phyloP scores from a whole-genome alignment of 2,329 filamentous ascomycete genomes.

The Biscogniauxia marginata region DNA sequence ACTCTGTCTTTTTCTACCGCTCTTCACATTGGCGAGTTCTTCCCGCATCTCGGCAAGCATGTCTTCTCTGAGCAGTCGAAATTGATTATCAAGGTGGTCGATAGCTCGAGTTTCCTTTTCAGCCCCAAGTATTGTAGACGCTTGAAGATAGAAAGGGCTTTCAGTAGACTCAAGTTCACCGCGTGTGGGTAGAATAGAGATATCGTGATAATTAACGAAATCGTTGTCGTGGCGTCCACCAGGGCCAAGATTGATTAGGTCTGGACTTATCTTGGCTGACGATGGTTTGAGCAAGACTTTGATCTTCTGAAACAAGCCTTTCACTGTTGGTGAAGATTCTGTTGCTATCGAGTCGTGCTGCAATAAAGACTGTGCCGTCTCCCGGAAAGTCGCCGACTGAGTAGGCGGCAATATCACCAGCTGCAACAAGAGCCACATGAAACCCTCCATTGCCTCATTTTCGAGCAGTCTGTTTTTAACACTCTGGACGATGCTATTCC shows the following conservation, averaged over 20 bases:
- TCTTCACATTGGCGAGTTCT: slow-evolving; percentile 52
- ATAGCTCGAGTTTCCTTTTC: slow-evolving; percentile 38
- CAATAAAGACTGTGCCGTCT: slow-evolving; percentile 30
- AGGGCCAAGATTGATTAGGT: slow-evolving; percentile 33
- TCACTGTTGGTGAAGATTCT: slow-evolving; percentile 1
- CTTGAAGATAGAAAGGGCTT: slow-evolving; percentile 53
- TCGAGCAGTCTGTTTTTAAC: slow-evolving; percentile 29
- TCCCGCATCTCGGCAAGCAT: slow-evolving; percentile 65
- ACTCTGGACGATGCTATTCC: slow-evolving; percentile 35
- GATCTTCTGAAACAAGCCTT: slow-evolving; percentile 12
- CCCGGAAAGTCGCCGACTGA: slow-evolving; percentile 23
- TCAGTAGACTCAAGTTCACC: slow-evolving; percentile 60
- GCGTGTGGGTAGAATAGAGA: slow-evolving; percentile 63
- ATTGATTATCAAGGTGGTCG: slow-evolving; percentile 67
- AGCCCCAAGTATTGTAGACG: slow-evolving; percentile 46
- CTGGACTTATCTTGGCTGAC: neutral
- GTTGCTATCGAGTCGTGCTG: slow-evolving; percentile 12
- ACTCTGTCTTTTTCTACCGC: slow-evolving; percentile 19
- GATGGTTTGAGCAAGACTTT: slow-evolving; percentile 10
- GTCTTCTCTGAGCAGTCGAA: slow-evolving; percentile 69
- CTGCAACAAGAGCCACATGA: slow-evolving; percentile 41
- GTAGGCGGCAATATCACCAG: slow-evolving; percentile 41
- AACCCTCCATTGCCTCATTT: slow-evolving; percentile 28
- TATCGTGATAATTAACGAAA: slow-evolving; percentile 56
- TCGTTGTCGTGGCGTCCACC: slow-evolving; percentile 72